Evolutionary conservation across 345 rosid genomes (phyloP).

Genomic region (Dipteronia sinensis): DNA sequence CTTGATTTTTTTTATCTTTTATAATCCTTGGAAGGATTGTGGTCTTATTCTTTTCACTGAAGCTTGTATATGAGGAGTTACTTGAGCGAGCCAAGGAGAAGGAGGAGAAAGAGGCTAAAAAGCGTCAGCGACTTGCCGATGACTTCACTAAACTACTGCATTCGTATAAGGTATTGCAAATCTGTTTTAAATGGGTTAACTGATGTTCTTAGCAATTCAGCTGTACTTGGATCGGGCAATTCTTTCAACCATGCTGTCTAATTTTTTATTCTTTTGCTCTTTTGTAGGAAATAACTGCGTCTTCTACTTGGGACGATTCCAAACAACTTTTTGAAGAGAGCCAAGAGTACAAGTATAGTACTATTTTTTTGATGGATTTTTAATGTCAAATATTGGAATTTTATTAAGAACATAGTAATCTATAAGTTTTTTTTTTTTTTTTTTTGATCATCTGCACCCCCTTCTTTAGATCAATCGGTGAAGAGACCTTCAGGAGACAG

Average conservation of each 20-base stretch:
- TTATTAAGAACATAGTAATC: background rate
- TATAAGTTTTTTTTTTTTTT: background rate
- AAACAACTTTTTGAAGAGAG: conserved; percentile 75
- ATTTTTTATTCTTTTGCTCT: conserved; percentile 19
- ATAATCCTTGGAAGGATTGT: background rate
- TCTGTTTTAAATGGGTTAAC: conserved; percentile 1
- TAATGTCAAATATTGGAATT: background rate
- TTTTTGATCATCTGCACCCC: conserved; percentile 1
- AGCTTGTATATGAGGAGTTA: conserved; percentile 87
- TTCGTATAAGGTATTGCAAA: conserved; percentile 62
- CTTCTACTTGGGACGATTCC: conserved; percentile 87
- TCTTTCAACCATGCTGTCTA: background rate
- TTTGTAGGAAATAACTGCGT: conserved; percentile 69
- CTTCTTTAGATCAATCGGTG: conserved; percentile 66
- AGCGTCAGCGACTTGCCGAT: conserved; percentile 82
- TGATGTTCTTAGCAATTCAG: background rate
- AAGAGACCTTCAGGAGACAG: conserved; percentile 64
- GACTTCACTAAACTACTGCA: conserved; percentile 73
- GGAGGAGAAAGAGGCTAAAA: conserved; percentile 95
- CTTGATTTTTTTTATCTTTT: background rate
- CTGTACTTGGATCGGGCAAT: background rate
- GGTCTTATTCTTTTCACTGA: conserved; percentile 22
- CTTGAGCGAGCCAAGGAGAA: conserved; percentile 89
- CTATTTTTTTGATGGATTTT: background rate
- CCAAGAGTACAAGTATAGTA: conserved; percentile 72